Base-by-base conservation (phyloP, 2,329 filamentous ascomycete genomes). In the Phaeophleospora eucalypticola region DNA sequence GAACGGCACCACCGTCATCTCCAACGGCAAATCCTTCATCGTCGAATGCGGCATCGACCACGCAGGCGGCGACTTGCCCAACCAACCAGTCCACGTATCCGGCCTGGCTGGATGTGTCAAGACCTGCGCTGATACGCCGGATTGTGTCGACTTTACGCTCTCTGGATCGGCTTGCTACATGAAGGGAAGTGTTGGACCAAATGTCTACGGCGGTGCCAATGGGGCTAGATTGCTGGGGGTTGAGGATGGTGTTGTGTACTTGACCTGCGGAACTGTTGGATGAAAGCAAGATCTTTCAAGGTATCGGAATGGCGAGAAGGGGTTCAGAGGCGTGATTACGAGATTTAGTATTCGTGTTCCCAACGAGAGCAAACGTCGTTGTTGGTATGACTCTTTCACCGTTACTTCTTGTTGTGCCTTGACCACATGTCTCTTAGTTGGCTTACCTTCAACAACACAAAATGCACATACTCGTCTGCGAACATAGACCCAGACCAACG, bases 31-130 rank as follows among this genome's bases (percentile, higher is more conserved):
- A 29, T 29, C 24, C 24, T 64, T 58, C 44, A 18, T 55, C 19
- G 56, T 65, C 39, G 58, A 62, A 36, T 65, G 62, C 46, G 56
- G 50, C 21, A 56, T 61, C 16, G 62, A 65, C 34, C 59, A 64
- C 36, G 38, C 46, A 8, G 60, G 51, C 4, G 62, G 61, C 24
- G 59, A 65, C 45, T 53, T 64, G 45, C 29, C 18, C 16, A 49
- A 18, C 17, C 36, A 45, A 8, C 17, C 20, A 12, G 46, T 45
- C 4, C 47, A 41, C n/a, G 54, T 55, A 16, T 19, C 36, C 9
- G 51, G 21, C 38, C 46, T 59, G 15, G 48, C 52, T 19, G 52
- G 41, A 4, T 62, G 59, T 33, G 53, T 62, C 32, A 49, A 51
- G 12, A 49, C 43, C 19, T 62, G 59, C 35, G 55, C 52, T 41